Conservation (phyloP, 257 asterid species). For the Solanum habrochaites region DNA sequence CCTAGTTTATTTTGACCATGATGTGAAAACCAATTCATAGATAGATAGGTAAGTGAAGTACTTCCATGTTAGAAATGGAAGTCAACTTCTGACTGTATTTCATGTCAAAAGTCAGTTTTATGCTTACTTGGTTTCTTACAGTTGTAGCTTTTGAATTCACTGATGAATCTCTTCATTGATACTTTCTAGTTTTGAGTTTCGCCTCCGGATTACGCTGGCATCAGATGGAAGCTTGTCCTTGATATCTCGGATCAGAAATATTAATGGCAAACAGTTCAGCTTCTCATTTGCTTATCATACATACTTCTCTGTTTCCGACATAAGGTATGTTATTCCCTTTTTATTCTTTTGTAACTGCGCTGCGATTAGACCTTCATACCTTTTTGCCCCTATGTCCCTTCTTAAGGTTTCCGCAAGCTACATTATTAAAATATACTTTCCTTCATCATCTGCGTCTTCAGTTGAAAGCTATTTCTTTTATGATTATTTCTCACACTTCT, state of each 20-base stretch:
- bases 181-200: slow-evolving; percentile 61
- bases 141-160: neutral
- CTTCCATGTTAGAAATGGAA: neutral
- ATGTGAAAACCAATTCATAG: neutral
- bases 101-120: neutral
- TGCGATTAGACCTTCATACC: neutral
- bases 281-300: slow-evolving; percentile 90
- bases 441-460: neutral
- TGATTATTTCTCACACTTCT: neutral
- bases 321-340: slow-evolving; percentile 37
- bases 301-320: slow-evolving; percentile 76
- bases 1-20: neutral
- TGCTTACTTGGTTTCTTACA: neutral
- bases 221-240: slow-evolving; percentile 68
- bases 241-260: slow-evolving; percentile 79
- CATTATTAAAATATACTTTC: neutral
- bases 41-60: neutral
- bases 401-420: neutral
- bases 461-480: neutral
- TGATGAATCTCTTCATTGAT: neutral
- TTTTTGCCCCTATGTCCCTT: neutral
- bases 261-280: slow-evolving; percentile 76
- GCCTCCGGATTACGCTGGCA: slow-evolving; percentile 68
- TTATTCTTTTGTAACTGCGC: neutral
- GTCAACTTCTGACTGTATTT: neutral